Conservation (phyloP, 352 stramenopile genomes). For the Aphanomyces invadans region DNA sequence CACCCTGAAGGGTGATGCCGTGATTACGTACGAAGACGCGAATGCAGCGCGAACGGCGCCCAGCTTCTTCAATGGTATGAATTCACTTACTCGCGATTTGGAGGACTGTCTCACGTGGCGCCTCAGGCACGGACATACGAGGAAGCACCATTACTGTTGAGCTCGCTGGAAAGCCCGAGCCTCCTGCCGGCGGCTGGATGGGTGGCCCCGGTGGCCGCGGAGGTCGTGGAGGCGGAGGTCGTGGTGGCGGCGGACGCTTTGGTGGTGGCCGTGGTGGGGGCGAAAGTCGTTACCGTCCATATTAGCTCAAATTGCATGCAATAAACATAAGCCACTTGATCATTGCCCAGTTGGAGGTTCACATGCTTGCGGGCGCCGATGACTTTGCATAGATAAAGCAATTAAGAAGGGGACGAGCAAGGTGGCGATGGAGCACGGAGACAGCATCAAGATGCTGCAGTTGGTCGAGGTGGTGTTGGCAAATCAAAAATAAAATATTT, state of each 20-base stretch:
- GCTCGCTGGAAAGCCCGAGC: slow-evolving; percentile 72
- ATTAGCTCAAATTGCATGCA: too few species aligned
- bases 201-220: slow-evolving; percentile 40
- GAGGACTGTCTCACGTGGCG: neutral
- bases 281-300: slow-evolving; percentile 24
- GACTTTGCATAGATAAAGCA: too few species aligned
- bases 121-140: slow-evolving; percentile 57
- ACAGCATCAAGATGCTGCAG: too few species aligned
- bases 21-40: slow-evolving; percentile 78
- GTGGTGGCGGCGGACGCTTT: slow-evolving; percentile 30
- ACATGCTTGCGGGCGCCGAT: too few species aligned
- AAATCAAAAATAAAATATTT: too few species aligned
- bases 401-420: too few species aligned
- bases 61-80: slow-evolving; percentile 75
- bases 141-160: slow-evolving; percentile 82
- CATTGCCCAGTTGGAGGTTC: too few species aligned
- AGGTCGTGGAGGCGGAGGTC: slow-evolving; percentile 30
- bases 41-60: slow-evolving; percentile 74
- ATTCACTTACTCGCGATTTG: neutral
- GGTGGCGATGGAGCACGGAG: too few species aligned
- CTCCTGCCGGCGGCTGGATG: slow-evolving; percentile 60
- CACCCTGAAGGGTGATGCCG: slow-evolving; percentile 69
- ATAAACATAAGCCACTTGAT: neutral
- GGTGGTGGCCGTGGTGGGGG: slow-evolving; percentile 36
- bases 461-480: too few species aligned